Evolutionary conservation across 306 rosid genomes (phyloP).

Genomic region (Cucumis melo): DNA sequence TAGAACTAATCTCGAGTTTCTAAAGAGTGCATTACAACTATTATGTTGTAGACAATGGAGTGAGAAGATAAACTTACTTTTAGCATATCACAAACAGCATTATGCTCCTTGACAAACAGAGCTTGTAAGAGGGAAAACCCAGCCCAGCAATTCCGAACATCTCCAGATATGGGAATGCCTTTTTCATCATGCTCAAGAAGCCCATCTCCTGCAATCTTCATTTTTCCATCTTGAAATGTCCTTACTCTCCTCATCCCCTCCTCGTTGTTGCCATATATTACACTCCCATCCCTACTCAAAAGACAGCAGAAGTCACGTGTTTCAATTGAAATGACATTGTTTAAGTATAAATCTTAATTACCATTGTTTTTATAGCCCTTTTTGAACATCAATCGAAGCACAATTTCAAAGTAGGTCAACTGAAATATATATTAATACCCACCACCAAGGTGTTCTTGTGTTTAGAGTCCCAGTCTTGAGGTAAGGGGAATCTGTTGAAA

Average conservation of each 20-base stretch:
- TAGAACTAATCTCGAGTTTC: background rate
- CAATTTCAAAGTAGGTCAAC: background rate
- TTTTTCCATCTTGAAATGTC: conserved; percentile 48
- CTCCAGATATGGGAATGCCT: conserved; percentile 65
- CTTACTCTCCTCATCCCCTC: conserved; percentile 52
- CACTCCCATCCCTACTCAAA: conserved; percentile 73
- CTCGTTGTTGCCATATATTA: conserved; percentile 45
- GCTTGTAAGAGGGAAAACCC: conserved; percentile 61
- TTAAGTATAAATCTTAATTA: background rate
- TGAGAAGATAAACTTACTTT: conserved; percentile 21
- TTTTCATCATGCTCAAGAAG: conserved; percentile 55
- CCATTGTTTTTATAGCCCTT: background rate
- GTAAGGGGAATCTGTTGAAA: conserved; percentile 21
- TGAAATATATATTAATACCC: conserved; percentile 10
- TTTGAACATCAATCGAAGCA: background rate
- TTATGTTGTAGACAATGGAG: background rate
- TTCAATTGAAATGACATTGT: background rate
- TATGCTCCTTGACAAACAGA: conserved; percentile 57
- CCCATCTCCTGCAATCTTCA: conserved; percentile 43
- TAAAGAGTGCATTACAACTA: background rate
- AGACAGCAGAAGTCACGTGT: background rate
- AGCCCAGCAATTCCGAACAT: conserved; percentile 66
- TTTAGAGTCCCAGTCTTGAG: conserved; percentile 29
- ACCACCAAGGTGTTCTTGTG: conserved; percentile 87
- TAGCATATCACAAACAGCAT: conserved; percentile 58